These are phyloP conservation scores for Saccharomycodes ludwigii DNA, from an alignment of 805 yeast species.

Conservation along the genomic window DNA sequence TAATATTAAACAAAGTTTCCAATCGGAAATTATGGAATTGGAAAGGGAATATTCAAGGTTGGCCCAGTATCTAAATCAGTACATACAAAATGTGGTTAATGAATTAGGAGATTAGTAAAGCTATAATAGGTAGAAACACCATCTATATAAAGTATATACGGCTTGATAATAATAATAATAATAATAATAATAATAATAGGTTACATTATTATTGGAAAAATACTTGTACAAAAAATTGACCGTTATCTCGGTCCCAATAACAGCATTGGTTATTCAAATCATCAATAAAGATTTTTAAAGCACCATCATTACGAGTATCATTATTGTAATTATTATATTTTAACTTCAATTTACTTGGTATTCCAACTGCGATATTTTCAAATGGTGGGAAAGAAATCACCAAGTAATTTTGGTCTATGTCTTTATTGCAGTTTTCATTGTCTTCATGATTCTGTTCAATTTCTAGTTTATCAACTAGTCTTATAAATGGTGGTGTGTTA, in stretches of 20 bases:
- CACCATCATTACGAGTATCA: slow-evolving; percentile 12
- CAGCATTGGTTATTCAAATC: slow-evolving; percentile 36
- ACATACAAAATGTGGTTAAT: slow-evolving; percentile 22
- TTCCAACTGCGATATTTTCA: slow-evolving; percentile 63
- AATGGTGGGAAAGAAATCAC: slow-evolving; percentile 86
- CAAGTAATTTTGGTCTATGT: slow-evolving; percentile 40
- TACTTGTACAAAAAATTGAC: slow-evolving; percentile 60
- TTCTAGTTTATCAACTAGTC: slow-evolving; percentile 73
- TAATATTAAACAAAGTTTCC: slow-evolving; percentile 31
- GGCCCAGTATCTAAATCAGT: slow-evolving; percentile 41
- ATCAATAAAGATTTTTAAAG: no score
- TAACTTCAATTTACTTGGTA: slow-evolving; percentile 46
- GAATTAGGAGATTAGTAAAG: no score
- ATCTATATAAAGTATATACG: not conserved
- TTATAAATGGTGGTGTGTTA: slow-evolving; percentile 42
- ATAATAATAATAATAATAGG: not conserved
- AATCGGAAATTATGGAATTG: slow-evolving; percentile 39
- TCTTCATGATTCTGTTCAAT: no score
- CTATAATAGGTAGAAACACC: no score
- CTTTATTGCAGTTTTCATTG: slow-evolving; percentile 39
- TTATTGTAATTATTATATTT: slow-evolving; percentile 26
- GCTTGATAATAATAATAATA: not conserved
- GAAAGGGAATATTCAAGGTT: slow-evolving; percentile 42
- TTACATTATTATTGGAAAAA: slow-evolving; percentile 27
- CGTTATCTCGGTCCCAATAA: slow-evolving; percentile 60